These are phyloP conservation scores for Geotrichum carabidarum DNA, from an alignment of 1,139 yeast species.

Conservation along the genomic window DNA sequence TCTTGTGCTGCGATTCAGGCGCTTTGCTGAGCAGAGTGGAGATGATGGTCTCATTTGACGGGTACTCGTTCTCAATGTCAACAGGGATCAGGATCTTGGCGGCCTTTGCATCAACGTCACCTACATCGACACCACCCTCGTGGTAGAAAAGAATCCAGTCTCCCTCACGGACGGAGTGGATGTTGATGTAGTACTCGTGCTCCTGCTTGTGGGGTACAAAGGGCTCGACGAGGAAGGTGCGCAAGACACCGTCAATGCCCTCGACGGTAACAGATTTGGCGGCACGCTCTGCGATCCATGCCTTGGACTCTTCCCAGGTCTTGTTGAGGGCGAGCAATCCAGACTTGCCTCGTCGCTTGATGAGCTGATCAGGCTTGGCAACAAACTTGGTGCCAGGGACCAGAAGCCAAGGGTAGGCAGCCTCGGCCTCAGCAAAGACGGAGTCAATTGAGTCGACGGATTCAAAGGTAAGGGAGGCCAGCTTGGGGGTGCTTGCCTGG, in stretches of 20 bases:
- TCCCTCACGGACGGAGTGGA: slow-evolving; percentile 46
- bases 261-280: slow-evolving; percentile 42
- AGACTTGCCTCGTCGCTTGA: slow-evolving; percentile 46
- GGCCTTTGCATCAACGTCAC: slow-evolving; percentile 47
- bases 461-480: slow-evolving; percentile 39
- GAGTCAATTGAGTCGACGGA: slow-evolving; percentile 32
- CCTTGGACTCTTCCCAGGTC: slow-evolving; percentile 44
- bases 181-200: slow-evolving; percentile 46
- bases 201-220: slow-evolving; percentile 46
- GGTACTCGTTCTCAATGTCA: slow-evolving; percentile 41
- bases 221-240: slow-evolving; percentile 46
- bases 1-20: slow-evolving; percentile 41
- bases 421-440: slow-evolving; percentile 39
- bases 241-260: slow-evolving; percentile 39
- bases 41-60: slow-evolving; percentile 38
- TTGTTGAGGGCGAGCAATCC: slow-evolving; percentile 44
- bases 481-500: slow-evolving; percentile 39
- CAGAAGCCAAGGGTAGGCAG: slow-evolving; percentile 42
- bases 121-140: slow-evolving; percentile 48
- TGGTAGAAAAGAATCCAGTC: slow-evolving; percentile 47
- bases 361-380: slow-evolving; percentile 46
- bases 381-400: slow-evolving; percentile 40
- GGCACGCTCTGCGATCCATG: slow-evolving; percentile 43
- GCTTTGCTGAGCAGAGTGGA: slow-evolving; percentile 38
- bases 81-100: slow-evolving; percentile 43